Percentiles rank a stretch among this genome's conserved stretches.
Evolutionary conservation across 2,329 filamentous ascomycete genomes (phyloP).

Genomic region (Coleophoma crateriformis): DNA sequence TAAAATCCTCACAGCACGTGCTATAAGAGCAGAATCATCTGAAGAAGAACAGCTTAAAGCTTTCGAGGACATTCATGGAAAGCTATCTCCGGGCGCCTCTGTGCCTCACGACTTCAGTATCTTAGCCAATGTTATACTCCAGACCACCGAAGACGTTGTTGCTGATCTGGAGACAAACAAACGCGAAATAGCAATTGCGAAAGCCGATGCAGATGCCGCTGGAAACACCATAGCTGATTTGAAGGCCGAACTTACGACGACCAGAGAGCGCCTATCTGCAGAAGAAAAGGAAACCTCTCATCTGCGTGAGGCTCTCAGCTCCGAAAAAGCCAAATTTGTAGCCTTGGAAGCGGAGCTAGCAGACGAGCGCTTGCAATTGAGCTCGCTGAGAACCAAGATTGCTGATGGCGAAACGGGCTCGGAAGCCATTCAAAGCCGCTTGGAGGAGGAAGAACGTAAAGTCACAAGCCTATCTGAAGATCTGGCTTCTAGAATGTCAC

Average conservation of each 20-base stretch:
- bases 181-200: conserved; percentile 52
- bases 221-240: conserved; percentile 49
- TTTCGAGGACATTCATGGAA: conserved; percentile 53
- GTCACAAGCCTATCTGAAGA: conserved; percentile 63
- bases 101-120: conserved; percentile 51
- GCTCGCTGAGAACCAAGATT: conserved; percentile 63
- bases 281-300: conserved; percentile 47
- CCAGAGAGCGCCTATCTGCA: conserved; percentile 44
- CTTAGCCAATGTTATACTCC: conserved; percentile 54
- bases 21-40: conserved; percentile 44
- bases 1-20: conserved; percentile 43
- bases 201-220: conserved; percentile 57
- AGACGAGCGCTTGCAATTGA: conserved; percentile 65
- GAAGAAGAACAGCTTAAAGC: conserved; percentile 46
- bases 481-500: conserved; percentile 70
- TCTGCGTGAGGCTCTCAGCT: conserved; percentile 46
- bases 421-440: conserved; percentile 67
- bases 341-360: conserved; percentile 52
- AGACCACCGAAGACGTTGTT: conserved; percentile 50
- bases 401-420: conserved; percentile 81
- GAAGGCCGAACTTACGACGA: conserved; percentile 48
- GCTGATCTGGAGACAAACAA: conserved; percentile 56
- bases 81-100: conserved; percentile 47
- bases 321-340: conserved; percentile 47
- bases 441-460: conserved; percentile 71